phyloP scores from a whole-genome alignment of 2,329 filamentous ascomycete species.

The Corniculantispora saksenae region DNA sequence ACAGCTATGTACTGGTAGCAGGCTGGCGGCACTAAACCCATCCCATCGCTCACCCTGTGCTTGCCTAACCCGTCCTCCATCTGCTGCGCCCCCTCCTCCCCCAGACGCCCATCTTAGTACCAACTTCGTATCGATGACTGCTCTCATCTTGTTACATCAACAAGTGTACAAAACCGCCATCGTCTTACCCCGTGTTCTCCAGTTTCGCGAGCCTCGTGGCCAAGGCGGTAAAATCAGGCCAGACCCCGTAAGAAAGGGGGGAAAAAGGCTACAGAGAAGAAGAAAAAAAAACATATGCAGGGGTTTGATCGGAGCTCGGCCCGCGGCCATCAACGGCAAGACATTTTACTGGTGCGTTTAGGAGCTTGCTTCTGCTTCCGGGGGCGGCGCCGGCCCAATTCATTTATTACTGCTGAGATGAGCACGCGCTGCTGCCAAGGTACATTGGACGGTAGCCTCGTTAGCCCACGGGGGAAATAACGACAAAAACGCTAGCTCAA shows the following conservation, averaged over 20 bases:
- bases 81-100: too few species aligned
- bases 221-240: not conserved
- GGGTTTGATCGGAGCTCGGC: slow-evolving; percentile 16
- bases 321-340: slow-evolving; percentile 11
- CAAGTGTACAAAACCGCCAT: slow-evolving; percentile 5
- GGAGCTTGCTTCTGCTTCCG: not conserved
- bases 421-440: not conserved
- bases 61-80: not conserved
- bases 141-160: not conserved
- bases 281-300: not conserved
- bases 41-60: too few species aligned
- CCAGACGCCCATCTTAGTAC: too few species aligned
- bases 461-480: too few species aligned
- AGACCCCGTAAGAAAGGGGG: too few species aligned
- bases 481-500: not conserved
- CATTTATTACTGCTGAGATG: slow-evolving; percentile 15
- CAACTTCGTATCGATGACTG: too few species aligned
- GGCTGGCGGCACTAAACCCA: too few species aligned
- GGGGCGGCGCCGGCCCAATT: slow-evolving; percentile 1
- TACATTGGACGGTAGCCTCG: too few species aligned
- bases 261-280: too few species aligned
- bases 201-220: not conserved
- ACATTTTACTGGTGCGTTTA: slow-evolving; percentile 1
- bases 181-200: slow-evolving; percentile 7
- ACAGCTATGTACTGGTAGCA: too few species aligned